phyloP scores from a whole-genome alignment of 177 flowering plant species.

The Vitis hybrid region DNA sequence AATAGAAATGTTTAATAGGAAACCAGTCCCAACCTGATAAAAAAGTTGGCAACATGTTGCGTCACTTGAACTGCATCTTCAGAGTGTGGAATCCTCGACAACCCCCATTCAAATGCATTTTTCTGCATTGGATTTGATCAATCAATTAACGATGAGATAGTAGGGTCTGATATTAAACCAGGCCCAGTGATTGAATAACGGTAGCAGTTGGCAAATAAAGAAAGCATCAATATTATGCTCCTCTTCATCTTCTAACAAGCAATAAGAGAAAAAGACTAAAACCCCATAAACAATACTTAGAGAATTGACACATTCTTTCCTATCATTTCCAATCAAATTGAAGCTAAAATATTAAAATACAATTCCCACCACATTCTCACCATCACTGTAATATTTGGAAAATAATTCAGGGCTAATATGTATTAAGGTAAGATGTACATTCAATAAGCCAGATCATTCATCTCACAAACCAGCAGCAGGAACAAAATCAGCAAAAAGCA shows the following conservation, averaged over 20 bases:
- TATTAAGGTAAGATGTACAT: background rate
- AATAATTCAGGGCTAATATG: background rate
- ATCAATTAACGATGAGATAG: background rate
- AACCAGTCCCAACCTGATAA: conserved; percentile 58
- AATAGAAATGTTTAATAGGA: background rate
- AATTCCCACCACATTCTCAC: no score
- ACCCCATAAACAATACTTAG: no score
- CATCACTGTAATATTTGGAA: background rate
- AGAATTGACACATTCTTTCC: no score
- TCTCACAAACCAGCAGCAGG: background rate
- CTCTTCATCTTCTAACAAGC: no score
- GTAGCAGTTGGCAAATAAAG: background rate
- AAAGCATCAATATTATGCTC: background rate
- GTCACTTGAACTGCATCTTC: conserved; percentile 95
- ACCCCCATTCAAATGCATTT: conserved; percentile 98
- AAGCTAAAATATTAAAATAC: no score
- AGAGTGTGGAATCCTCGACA: conserved; percentile 81
- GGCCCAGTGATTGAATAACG: background rate
- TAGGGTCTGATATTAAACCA: background rate
- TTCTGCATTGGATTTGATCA: conserved; percentile 55
- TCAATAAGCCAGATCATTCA: background rate
- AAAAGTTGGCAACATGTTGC: conserved; percentile 82
- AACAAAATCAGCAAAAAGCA: background rate
- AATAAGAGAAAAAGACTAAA: background rate
- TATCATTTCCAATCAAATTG: no score